Conservation (phyloP, 164 flowering plant species). For the Hamamelis virginiana region DNA sequence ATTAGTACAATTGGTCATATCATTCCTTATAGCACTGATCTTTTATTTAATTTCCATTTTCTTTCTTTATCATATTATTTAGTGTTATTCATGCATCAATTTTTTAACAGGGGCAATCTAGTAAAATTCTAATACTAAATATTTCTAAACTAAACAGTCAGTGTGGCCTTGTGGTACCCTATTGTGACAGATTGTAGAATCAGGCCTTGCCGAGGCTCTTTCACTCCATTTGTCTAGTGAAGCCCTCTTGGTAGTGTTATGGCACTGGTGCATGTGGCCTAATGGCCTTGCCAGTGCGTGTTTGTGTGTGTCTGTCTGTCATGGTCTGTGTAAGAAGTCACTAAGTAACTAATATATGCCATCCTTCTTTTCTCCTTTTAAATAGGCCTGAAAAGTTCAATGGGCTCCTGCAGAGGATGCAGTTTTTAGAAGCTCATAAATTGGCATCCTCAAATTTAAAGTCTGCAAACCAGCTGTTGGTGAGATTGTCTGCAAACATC, state of each 20-base stretch:
- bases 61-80: not conserved
- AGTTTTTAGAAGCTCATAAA: slow-evolving; percentile 44
- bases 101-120: not conserved
- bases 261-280: not conserved
- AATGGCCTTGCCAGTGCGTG: not conserved
- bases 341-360: slow-evolving; percentile 15
- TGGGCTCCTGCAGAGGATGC: slow-evolving; percentile 54
- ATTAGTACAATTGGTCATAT: too few species aligned
- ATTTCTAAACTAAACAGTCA: not conserved
- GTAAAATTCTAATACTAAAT: not conserved
- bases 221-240: not conserved
- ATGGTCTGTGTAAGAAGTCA: not conserved
- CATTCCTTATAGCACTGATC: not conserved
- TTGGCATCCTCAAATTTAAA: slow-evolving; percentile 33
- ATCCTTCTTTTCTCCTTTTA: slow-evolving; percentile 8
- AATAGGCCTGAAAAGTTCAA: slow-evolving; percentile 62
- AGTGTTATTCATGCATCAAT: not conserved
- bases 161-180: not conserved
- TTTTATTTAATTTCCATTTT: not conserved
- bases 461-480: slow-evolving; percentile 34
- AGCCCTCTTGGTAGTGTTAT: not conserved
- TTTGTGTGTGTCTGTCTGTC: too few species aligned
- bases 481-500: slow-evolving; percentile 42
- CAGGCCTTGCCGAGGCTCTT: not conserved
- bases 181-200: not conserved